phyloP scores from a whole-genome alignment of 192 early-diverging fungal species.

The Umbelopsis ramanniana region DNA sequence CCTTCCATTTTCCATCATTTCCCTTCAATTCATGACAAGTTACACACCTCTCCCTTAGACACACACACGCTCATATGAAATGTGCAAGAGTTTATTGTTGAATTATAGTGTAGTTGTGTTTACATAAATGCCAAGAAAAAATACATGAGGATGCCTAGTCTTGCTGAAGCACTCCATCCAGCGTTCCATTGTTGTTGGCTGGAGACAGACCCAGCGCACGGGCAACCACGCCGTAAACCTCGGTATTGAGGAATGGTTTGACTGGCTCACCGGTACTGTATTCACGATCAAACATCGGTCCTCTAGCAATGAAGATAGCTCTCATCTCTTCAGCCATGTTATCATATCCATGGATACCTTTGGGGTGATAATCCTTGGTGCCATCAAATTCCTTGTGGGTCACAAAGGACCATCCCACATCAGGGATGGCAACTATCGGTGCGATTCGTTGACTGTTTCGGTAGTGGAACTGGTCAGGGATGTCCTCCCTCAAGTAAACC shows the following conservation, averaged over 20 bases:
- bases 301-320: slow-evolving; percentile 81
- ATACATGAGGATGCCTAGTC: background rate
- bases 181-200: slow-evolving; percentile 78
- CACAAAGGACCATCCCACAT: slow-evolving; percentile 65
- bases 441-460: slow-evolving; percentile 65
- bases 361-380: slow-evolving; percentile 29
- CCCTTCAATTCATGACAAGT: too few species aligned
- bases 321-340: slow-evolving; percentile 77
- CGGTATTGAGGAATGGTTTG: slow-evolving; percentile 69
- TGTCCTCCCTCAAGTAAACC: slow-evolving; percentile 73
- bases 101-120: background rate
- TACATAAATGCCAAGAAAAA: background rate
- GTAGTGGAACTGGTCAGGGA: slow-evolving; percentile 80
- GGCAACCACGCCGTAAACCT: slow-evolving; percentile 72
- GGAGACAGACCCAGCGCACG: slow-evolving; percentile 58
- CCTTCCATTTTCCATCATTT: too few species aligned
- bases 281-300: slow-evolving; percentile 47
- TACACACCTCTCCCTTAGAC: too few species aligned
- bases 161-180: slow-evolving; percentile 22
- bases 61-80: too few species aligned
- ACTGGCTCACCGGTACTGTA: slow-evolving; percentile 34
- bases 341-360: slow-evolving; percentile 89
- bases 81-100: too few species aligned
- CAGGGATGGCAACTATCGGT: slow-evolving; percentile 74
- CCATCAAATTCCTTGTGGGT: slow-evolving; percentile 45